These are phyloP conservation scores for Boletus mariae DNA, from an alignment of 1,284 basidiomycete genomes.

Conservation along the genomic window DNA sequence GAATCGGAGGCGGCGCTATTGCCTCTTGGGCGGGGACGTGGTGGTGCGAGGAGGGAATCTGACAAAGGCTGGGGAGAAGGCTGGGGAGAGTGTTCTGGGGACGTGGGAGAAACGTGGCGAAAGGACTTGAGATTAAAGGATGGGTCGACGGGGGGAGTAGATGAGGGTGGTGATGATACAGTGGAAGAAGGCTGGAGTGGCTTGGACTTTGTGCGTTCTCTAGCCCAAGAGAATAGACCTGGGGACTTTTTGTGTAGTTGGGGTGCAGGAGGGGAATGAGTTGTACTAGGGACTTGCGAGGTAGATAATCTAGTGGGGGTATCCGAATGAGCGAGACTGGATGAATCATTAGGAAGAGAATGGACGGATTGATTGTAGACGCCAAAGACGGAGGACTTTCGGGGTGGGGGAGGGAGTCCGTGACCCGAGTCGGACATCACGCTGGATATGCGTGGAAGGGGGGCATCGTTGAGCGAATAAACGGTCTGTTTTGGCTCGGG, in stretches of 20 bases:
- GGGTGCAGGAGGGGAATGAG: neutral
- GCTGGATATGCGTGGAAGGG: constrained; percentile 23
- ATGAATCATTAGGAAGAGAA: constrained; percentile 49
- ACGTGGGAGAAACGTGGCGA: constrained; percentile 48
- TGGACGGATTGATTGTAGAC: constrained; percentile 53
- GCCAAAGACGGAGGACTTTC: constrained; percentile 54
- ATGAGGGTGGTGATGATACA: neutral
- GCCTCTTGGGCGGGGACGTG: constrained; percentile 48
- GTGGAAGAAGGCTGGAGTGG: constrained; percentile 22
- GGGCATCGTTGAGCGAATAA: neutral
- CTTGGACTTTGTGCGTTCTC: constrained; percentile 44
- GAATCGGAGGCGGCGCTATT: constrained; percentile 58
- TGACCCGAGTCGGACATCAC: constrained; percentile 39
- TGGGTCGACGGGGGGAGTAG: constrained; percentile 18
- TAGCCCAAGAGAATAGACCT: constrained; percentile 37
- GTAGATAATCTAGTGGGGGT: constrained; percentile 18
- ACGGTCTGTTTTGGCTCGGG: neutral
- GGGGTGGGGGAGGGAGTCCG: constrained; percentile 45
- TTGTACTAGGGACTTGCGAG: neutral
- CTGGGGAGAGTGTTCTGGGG: constrained; percentile 32
- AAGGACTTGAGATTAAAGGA: constrained; percentile 66
- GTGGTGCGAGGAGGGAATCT: constrained; percentile 27
- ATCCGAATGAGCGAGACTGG: constrained; percentile 18
- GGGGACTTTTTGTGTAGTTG: constrained; percentile 31
- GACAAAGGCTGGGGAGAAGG: neutral